These are phyloP conservation scores for Phylloporus arenicola DNA, from an alignment of 768 basidiomycete species.

Conservation along the genomic window DNA sequence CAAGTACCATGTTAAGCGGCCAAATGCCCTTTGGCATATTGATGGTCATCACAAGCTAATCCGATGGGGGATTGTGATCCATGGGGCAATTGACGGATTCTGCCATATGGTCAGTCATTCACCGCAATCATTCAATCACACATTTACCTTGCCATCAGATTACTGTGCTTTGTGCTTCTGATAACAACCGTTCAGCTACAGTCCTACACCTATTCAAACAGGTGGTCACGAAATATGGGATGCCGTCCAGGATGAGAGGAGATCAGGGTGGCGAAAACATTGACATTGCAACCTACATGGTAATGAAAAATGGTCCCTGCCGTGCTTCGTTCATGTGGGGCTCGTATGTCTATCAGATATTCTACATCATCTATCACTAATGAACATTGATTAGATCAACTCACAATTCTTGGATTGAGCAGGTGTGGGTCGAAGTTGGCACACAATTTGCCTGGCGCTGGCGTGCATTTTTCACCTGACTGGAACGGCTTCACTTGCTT, in stretches of 20 bases:
- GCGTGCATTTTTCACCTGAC: conserved; percentile 36
- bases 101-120: conserved; percentile 14
- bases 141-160: too few species aligned
- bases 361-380: too few species aligned
- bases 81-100: conserved; percentile 27
- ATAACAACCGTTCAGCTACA: background rate
- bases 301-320: conserved; percentile 18
- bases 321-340: conserved; percentile 29
- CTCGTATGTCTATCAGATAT: background rate
- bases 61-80: conserved; percentile 19
- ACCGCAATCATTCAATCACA: background rate
- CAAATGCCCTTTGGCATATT: conserved; percentile 17
- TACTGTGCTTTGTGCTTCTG: too few species aligned
- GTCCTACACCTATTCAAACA: background rate
- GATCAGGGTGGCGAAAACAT: conserved; percentile 30
- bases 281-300: conserved; percentile 24
- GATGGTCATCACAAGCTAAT: conserved; percentile 25
- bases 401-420: conserved; percentile 41
- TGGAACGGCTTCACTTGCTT: background rate
- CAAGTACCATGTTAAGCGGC: background rate
- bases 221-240: conserved; percentile 6
- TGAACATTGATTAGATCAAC: conserved; percentile 28
- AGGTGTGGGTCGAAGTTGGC: conserved; percentile 41
- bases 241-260: conserved; percentile 24
- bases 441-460: conserved; percentile 36